Evolutionary conservation across 176 grass and related monocot genomes (phyloP), one percentile per base, ranked within the genome.

Genomic region (Triticum urartu): DNA sequence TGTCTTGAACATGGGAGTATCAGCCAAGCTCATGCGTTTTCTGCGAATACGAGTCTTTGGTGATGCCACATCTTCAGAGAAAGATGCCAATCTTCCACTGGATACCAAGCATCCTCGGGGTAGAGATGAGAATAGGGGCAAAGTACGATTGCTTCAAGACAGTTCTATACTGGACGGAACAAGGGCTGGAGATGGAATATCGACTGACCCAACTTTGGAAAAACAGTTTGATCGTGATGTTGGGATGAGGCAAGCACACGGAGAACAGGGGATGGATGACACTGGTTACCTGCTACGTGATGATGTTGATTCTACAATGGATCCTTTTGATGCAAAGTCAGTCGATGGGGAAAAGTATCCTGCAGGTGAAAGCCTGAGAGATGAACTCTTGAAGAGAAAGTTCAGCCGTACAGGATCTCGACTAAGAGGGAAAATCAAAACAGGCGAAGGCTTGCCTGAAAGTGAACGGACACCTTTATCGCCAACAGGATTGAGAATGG

Each of bases 21-120:
- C 97, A 85, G 85, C 90, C 13, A 96, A 94, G 87, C 90, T 99
- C 42, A 99, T 99, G 97, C 94, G 66, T 10, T 96, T 92, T 91
- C 87, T 99, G 82, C 88, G 94, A 47, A 80, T 89, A 36, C 78
- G 90, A 85, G 90, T 96, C 35, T 92, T 91, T 71, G 97, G 89
- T 21, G 92, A 99, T 28, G 80, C 75, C 14, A 77, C 72, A n/a
- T 91, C 76, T 78, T 79, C 88, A 79, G 88, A 86, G 74, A 95
- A 90, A 86, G 93, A 91, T 89, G 69, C 83, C 77, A 98, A 71
- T 72, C 76, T 87, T 87, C 85, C 83, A 81, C 62, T 81, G 9
- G 94, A 89, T 85, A 76, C 75, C 64, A 92, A 89, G 66, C 89
- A 90, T 90, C 36, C 78, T 62, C 89, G 84, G 63, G 79, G 47